Base-by-base conservation (phyloP, 2,329 filamentous ascomycete genomes). In the Talaromyces piceae region DNA sequence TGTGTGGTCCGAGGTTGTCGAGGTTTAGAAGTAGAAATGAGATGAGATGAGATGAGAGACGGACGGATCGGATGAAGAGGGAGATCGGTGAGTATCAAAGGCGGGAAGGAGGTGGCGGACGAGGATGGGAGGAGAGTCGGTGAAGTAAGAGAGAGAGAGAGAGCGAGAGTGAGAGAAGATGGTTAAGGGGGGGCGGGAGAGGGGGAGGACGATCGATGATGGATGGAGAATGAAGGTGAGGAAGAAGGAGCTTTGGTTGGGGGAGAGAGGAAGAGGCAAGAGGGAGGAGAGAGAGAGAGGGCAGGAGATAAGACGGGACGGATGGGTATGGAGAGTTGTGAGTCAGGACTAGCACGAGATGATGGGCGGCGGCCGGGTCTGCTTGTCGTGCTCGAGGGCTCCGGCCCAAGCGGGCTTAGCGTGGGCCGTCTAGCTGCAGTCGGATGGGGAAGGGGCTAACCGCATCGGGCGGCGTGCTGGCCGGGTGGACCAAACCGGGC, bases 101-200 rank as follows among this genome's bases (percentile, higher is more conserved):
- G 41, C 41, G 50, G 54, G 47, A 53, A 53, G 46, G 47, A 50
- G 49, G 51, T 43, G 52, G 51, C 50, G 51, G 45, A 50, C 50
- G 43, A 45, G 56, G 55, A 55, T 54, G 53, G 58, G 53, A 49
- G 55, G 52, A 51, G 54, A 56, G 57, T 56, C 56, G 55, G 53
- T 53, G 52, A 50, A 51, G 45, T 37, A 37, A 4, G 31, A 37
- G 31, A 52, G 47, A 41, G 39, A 27, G 54, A 51, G 51, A 46
- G 31, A 37, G 31, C 51, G 47, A 41, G 39, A 27, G 54, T 49
- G 51, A 46, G 51, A n/a, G 12, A 13, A 39, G 33, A 46, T 47
- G 30, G 16, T 20, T 27, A 45, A 11, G 41, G 46, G 41, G 51
- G 46, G 23, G 47, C n/a, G n/a, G n/a, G n/a, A n/a, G 47, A 31